Evolutionary conservation across 352 stramenopile species (phyloP).

Genomic region (Pythium chondricola): DNA sequence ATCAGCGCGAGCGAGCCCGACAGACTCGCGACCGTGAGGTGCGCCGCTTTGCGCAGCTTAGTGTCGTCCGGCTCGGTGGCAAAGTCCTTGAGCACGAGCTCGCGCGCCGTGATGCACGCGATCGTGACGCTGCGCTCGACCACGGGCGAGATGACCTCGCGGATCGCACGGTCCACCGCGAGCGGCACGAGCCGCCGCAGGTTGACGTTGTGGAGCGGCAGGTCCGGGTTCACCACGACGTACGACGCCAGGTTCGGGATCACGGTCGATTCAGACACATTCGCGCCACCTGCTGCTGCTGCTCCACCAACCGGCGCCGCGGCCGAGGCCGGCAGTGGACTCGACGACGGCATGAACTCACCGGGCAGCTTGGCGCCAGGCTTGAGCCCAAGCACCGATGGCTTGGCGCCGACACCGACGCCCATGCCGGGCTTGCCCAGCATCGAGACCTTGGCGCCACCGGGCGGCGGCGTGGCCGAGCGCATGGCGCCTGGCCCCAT

Average conservation of each 20-base stretch:
- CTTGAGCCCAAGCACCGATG: constrained; percentile 51
- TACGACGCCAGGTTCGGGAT: constrained; percentile 98
- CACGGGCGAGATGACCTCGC: constrained; percentile 98
- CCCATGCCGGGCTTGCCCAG: constrained; percentile 20
- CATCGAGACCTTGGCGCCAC: constrained; percentile 31
- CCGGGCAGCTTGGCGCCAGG: constrained; percentile 26
- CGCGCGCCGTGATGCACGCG: constrained; percentile 96
- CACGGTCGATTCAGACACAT: constrained; percentile 89
- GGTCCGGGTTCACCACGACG: constrained; percentile 95
- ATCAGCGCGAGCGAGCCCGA: constrained; percentile 97
- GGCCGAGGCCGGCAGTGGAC: constrained; percentile 31
- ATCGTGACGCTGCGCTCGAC: constrained; percentile 98
- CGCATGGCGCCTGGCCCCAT: constrained; percentile 17
- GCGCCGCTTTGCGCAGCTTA: constrained; percentile 97
- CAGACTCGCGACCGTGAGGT: constrained; percentile 98
- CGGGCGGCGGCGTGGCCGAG: constrained; percentile 52
- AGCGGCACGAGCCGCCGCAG: constrained; percentile 95
- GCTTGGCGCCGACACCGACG: constrained; percentile 14
- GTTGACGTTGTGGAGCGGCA: constrained; percentile 92
- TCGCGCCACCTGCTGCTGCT: constrained; percentile 15
- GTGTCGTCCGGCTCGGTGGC: constrained; percentile 92
- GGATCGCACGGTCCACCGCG: constrained; percentile 96
- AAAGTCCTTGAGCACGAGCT: constrained; percentile 99
- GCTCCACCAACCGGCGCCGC: not conserved
- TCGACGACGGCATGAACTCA: constrained; percentile 45